Percentiles rank a stretch among this genome's conserved stretches.
Evolutionary conservation across 2,329 filamentous ascomycete species (phyloP).

Genomic region (Chrysosporium keratinophilum): DNA sequence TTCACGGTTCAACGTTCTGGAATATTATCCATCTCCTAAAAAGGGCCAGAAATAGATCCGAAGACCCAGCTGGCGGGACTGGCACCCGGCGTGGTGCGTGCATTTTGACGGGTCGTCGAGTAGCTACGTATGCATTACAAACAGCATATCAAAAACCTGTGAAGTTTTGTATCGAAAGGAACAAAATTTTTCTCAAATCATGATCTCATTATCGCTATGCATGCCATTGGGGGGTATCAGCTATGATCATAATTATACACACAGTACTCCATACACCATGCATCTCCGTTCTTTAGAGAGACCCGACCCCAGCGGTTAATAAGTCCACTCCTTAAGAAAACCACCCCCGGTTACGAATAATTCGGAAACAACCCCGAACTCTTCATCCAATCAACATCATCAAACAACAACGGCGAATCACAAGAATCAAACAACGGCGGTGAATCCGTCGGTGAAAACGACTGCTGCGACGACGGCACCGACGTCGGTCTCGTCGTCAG

Average conservation of each 20-base stretch:
- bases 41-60: no score
- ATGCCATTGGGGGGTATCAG: neutral
- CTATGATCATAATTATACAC: neutral
- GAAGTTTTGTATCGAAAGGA: no score
- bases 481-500: constrained; percentile 10
- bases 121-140: no score
- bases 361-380: constrained; percentile 11
- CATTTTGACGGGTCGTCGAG: neutral
- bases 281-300: neutral
- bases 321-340: no score
- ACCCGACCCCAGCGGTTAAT: neutral
- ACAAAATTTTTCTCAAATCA: neutral
- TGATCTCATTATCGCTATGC: neutral
- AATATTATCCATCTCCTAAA: no score
- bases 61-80: no score
- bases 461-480: constrained; percentile 15
- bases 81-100: no score
- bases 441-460: constrained; percentile 14
- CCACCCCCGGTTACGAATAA: constrained; percentile 4
- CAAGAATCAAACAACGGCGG: constrained; percentile 15
- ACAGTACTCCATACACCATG: neutral
- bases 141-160: no score
- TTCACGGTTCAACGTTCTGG: no score
- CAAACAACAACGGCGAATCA: constrained; percentile 15
- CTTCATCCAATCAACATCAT: constrained; percentile 17